These are phyloP conservation scores for Citrus hindsii DNA, from an alignment of 345 rosid genomes.

Conservation along the genomic window DNA sequence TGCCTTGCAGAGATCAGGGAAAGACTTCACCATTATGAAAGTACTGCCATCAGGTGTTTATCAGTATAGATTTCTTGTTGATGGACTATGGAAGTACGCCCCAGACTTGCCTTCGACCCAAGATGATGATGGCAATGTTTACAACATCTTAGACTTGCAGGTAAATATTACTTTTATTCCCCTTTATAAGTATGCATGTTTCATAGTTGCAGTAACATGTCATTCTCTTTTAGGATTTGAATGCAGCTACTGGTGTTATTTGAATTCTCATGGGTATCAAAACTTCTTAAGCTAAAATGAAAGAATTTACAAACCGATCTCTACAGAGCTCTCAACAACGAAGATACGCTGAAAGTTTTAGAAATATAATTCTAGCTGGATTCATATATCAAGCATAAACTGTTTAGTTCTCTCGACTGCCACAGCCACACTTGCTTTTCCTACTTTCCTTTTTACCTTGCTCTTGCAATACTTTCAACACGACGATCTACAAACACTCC, in stretches of 20 bases:
- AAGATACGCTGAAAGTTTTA: neutral
- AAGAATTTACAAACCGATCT: neutral
- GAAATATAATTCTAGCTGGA: neutral
- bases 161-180: conserved; percentile 30
- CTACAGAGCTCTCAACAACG: neutral
- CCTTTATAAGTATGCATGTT: neutral
- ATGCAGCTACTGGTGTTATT: neutral
- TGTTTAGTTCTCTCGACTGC: neutral
- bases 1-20: conserved; percentile 86
- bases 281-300: conserved; percentile 5
- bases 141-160: conserved; percentile 87
- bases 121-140: conserved; percentile 74
- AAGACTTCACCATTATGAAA: conserved; percentile 91
- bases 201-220: neutral
- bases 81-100: conserved; percentile 84
- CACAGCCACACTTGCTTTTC: neutral
- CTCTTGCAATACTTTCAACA: neutral
- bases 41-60: conserved; percentile 96
- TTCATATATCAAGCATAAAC: neutral
- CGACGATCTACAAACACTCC: neutral
- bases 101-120: conserved; percentile 81
- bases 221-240: neutral
- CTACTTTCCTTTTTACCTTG: neutral
- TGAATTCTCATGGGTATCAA: neutral
- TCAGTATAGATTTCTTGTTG: conserved; percentile 86